These are phyloP conservation scores for Porpolomopsis calyptriformis DNA, from an alignment of 768 basidiomycete genomes.

Conservation along the genomic window DNA sequence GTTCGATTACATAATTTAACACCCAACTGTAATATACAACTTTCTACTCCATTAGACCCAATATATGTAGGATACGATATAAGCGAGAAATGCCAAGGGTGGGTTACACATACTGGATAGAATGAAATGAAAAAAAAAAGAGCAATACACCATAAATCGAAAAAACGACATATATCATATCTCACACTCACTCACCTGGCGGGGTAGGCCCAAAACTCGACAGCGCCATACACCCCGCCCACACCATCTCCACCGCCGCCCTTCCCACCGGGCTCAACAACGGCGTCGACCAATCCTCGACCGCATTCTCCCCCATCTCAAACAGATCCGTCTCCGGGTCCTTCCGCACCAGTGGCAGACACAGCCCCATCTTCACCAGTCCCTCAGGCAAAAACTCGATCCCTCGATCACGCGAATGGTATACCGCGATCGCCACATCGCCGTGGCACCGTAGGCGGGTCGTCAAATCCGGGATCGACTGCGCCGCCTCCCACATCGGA, in stretches of 20 bases:
- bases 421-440: slow-evolving; percentile 49
- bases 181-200: too few species aligned
- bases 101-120: too few species aligned
- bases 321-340: slow-evolving; percentile 13
- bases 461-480: slow-evolving; percentile 30
- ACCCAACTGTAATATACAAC: too few species aligned
- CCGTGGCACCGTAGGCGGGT: slow-evolving; percentile 26
- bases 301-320: slow-evolving; percentile 34
- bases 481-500: slow-evolving; percentile 41
- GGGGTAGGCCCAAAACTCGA: slow-evolving; percentile 34
- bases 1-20: too few species aligned
- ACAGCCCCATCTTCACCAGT: slow-evolving; percentile 63
- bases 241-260: slow-evolving; percentile 47
- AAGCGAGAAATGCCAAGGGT: too few species aligned
- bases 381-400: slow-evolving; percentile 78
- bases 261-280: slow-evolving; percentile 42
- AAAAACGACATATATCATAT: too few species aligned
- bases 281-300: slow-evolving; percentile 19
- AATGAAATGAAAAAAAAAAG: too few species aligned
- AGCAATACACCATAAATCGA: too few species aligned
- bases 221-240: slow-evolving; percentile 42
- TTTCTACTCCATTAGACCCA: too few species aligned
- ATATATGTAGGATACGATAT: too few species aligned
- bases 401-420: slow-evolving; percentile 50
- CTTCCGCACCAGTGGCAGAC: slow-evolving; percentile 23